Percentiles rank a stretch among this genome's conserved stretches.
Evolutionary conservation across 176 grass and related monocot species (phyloP).

Genomic region (Musa troglodytarum): DNA sequence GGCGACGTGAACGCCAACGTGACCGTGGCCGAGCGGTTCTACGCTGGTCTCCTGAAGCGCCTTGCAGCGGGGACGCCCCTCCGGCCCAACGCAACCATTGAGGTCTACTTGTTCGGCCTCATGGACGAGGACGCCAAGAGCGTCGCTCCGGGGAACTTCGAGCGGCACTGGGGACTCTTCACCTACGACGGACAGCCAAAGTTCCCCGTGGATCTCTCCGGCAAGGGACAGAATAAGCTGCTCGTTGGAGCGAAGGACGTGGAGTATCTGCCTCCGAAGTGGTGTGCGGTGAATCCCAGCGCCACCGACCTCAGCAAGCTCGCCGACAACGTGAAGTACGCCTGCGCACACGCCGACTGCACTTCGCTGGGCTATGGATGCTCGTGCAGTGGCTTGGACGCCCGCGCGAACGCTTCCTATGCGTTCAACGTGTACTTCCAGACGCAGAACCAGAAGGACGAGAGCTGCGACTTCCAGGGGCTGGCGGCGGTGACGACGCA

Average conservation of each 20-base stretch:
- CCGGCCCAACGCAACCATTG: slow-evolving; percentile 22
- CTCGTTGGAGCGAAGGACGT: slow-evolving; percentile 29
- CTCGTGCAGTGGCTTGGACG: slow-evolving; percentile 40
- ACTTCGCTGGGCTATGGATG: slow-evolving; percentile 43
- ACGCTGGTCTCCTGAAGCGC: slow-evolving; percentile 41
- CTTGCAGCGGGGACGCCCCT: slow-evolving; percentile 46
- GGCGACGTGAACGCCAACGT: slow-evolving; percentile 45
- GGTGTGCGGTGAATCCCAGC: slow-evolving; percentile 52
- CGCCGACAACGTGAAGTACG: slow-evolving; percentile 33
- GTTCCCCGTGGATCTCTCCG: slow-evolving; percentile 2
- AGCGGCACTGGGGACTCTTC: slow-evolving; percentile 74
- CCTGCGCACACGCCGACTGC: slow-evolving; percentile 56
- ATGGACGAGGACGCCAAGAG: slow-evolving; percentile 63
- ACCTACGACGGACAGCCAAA: slow-evolving; percentile 48
- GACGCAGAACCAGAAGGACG: slow-evolving; percentile 41
- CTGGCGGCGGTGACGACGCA: slow-evolving; percentile 40
- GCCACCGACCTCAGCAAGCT: slow-evolving; percentile 7
- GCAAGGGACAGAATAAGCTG: not conserved
- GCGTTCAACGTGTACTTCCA: slow-evolving; percentile 71
- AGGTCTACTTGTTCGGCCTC: slow-evolving; percentile 54
- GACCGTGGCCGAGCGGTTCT: slow-evolving; percentile 46
- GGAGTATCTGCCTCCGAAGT: slow-evolving; percentile 39
- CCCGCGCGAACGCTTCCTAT: slow-evolving; percentile 43
- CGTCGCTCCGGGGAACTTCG: slow-evolving; percentile 49
- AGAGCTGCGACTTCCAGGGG: slow-evolving; percentile 55